These are phyloP conservation scores for Panaeolus cyanescens DNA, from an alignment of 768 basidiomycete genomes.

Conservation along the genomic window DNA sequence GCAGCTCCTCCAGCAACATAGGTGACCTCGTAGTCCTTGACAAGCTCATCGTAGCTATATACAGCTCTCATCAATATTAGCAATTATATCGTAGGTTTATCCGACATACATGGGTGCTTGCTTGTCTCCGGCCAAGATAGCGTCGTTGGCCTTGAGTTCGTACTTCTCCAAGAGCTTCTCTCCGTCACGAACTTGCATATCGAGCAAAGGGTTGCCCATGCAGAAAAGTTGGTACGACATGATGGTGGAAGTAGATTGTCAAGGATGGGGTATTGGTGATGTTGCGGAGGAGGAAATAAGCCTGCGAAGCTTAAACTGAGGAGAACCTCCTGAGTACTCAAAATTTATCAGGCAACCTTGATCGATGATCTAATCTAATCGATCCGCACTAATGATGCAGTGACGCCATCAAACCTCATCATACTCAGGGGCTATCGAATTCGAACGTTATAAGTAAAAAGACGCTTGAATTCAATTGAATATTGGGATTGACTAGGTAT, in stretches of 20 bases:
- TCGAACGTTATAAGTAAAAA: too few relatives aligned
- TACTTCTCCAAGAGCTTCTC: conserved; percentile 89
- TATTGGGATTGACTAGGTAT: too few relatives aligned
- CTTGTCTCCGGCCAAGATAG: conserved; percentile 90
- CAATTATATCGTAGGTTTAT: not conserved
- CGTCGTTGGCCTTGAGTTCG: conserved; percentile 89
- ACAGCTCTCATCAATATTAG: conserved; percentile 3
- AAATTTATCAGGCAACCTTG: conserved; percentile 11
- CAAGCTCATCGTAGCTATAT: conserved; percentile 85
- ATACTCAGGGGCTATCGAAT: not conserved
- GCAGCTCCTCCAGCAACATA: conserved; percentile 98
- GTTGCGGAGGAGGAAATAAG: not conserved
- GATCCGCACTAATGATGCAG: conserved; percentile 1
- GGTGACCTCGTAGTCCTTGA: conserved; percentile 70
- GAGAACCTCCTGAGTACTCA: conserved; percentile 1
- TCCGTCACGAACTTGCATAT: conserved; percentile 90
- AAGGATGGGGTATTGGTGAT: conserved; percentile 46
- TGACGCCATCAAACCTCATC: not conserved
- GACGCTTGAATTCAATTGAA: too few relatives aligned
- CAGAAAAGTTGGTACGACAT: conserved; percentile 77
- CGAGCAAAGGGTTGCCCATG: conserved; percentile 95
- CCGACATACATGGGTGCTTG: conserved; percentile 77
- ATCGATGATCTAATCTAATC: conserved; percentile 29
- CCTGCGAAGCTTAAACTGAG: conserved; percentile 2
- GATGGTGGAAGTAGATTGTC: conserved; percentile 64